Percentiles rank a stretch among this genome's conserved stretches.
These are phyloP conservation scores for Chaetomium cochliodes DNA, from an alignment of 495 filamentous ascomycete species.

Conservation along the genomic window DNA sequence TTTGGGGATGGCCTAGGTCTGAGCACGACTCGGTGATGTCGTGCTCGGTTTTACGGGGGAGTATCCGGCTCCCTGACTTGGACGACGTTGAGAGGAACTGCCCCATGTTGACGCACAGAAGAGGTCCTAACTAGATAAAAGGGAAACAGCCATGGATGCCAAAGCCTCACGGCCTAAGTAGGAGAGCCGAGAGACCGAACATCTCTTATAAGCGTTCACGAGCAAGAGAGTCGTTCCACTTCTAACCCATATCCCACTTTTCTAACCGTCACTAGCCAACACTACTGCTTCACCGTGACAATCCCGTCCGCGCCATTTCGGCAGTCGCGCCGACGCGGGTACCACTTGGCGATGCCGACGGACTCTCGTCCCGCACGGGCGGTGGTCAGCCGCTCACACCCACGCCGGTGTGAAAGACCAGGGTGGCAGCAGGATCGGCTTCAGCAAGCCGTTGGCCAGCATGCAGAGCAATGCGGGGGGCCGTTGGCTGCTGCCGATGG, in stretches of 20 bases:
- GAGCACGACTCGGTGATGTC: slow-evolving; percentile 13
- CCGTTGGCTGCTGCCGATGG: neutral
- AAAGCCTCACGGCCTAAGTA: neutral
- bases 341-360: slow-evolving; percentile 5
- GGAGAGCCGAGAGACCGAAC: neutral
- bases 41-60: slow-evolving; percentile 1
- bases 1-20: neutral
- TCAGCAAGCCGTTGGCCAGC: neutral
- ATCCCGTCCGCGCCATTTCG: neutral
- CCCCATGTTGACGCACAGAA: slow-evolving; percentile 7
- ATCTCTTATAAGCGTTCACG: neutral
- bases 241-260: neutral
- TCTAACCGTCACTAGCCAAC: neutral
- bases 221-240: neutral
- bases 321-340: neutral
- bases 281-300: neutral
- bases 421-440: neutral
- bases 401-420: slow-evolving; percentile 5
- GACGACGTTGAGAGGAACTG: slow-evolving; percentile 8
- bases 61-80: neutral
- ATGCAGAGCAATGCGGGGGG: slow-evolving; percentile 2
- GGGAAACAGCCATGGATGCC: neutral
- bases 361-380: neutral
- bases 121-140: neutral
- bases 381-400: slow-evolving; percentile 12